A percentile compares a stretch with the other conserved stretches of the same genome.
Evolutionary conservation across 177 flowering plant species (phyloP).

Genomic region (Vitis hybrid): DNA sequence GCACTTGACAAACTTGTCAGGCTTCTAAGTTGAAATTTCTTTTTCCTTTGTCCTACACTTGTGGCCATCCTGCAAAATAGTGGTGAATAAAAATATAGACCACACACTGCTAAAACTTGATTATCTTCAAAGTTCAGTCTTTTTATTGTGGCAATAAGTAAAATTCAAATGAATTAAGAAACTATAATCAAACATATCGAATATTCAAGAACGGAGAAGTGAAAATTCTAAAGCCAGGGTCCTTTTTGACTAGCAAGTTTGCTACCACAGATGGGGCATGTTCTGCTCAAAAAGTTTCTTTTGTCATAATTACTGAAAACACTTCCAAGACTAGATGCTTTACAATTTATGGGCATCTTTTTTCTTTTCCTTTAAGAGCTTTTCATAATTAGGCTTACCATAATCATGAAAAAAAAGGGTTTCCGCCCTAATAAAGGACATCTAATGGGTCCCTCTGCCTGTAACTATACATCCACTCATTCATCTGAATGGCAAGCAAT

Average conservation of each 20-base stretch:
- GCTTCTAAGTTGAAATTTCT: too few relatives aligned
- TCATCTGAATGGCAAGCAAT: not conserved
- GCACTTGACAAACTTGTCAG: too few relatives aligned
- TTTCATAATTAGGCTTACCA: conserved; percentile 32
- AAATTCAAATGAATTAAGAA: not conserved
- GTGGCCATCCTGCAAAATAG: too few relatives aligned
- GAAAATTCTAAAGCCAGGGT: conserved; percentile 10
- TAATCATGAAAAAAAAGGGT: conserved; percentile 13
- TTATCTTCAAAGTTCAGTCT: too few relatives aligned
- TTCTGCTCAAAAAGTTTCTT: conserved; percentile 16
- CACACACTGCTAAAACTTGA: too few relatives aligned
- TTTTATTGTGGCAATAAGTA: not conserved
- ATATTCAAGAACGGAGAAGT: not conserved
- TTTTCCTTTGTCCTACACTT: too few relatives aligned
- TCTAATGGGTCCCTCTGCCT: conserved; percentile 17
- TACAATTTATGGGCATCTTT: conserved; percentile 19
- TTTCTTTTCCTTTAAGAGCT: conserved; percentile 26
- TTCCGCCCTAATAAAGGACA: conserved; percentile 19
- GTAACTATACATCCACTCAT: conserved; percentile 6
- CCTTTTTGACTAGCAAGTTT: conserved; percentile 16
- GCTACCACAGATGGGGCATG: conserved; percentile 8
- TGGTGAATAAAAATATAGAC: too few relatives aligned
- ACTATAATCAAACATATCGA: not conserved
- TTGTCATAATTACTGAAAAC: conserved; percentile 6
- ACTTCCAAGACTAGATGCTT: conserved; percentile 9